phyloP scores from a whole-genome alignment of 192 early-diverging fungal genomes.

The Podila epigama region DNA sequence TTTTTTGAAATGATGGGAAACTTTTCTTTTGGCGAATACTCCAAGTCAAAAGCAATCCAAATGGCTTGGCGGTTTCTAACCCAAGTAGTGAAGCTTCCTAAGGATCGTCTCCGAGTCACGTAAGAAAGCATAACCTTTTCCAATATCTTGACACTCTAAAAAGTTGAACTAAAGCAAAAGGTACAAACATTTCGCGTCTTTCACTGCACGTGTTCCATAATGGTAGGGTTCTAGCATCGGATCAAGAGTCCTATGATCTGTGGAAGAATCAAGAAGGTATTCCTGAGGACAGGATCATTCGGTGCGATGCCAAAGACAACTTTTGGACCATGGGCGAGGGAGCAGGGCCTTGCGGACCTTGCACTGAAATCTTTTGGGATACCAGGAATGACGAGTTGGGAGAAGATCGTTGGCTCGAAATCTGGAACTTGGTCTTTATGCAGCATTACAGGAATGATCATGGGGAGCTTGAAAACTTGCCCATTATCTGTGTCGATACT shows the following conservation, averaged over 20 bases:
- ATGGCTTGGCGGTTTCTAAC: constrained; percentile 67
- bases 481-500: constrained; percentile 66
- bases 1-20: constrained; percentile 76
- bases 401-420: constrained; percentile 64
- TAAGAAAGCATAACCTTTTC: constrained; percentile 21
- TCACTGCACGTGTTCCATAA: neutral
- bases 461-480: constrained; percentile 52
- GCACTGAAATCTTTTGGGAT: constrained; percentile 73
- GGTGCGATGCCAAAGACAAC: constrained; percentile 59
- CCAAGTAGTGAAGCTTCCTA: constrained; percentile 58
- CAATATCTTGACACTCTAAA: neutral
- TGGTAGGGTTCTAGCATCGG: constrained; percentile 57
- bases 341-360: constrained; percentile 68
- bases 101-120: constrained; percentile 63
- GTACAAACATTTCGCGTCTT: too few species aligned
- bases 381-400: constrained; percentile 48
- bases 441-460: constrained; percentile 58
- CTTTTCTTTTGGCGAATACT: constrained; percentile 69
- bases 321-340: constrained; percentile 74
- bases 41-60: constrained; percentile 58
- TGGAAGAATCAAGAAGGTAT: constrained; percentile 64
- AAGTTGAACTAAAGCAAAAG: too few species aligned
- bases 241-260: constrained; percentile 61
- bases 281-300: constrained; percentile 58
- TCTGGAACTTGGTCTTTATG: constrained; percentile 73